Conservation (phyloP, 176 grass and related monocot species). For the Coix lacrymajobi region DNA sequence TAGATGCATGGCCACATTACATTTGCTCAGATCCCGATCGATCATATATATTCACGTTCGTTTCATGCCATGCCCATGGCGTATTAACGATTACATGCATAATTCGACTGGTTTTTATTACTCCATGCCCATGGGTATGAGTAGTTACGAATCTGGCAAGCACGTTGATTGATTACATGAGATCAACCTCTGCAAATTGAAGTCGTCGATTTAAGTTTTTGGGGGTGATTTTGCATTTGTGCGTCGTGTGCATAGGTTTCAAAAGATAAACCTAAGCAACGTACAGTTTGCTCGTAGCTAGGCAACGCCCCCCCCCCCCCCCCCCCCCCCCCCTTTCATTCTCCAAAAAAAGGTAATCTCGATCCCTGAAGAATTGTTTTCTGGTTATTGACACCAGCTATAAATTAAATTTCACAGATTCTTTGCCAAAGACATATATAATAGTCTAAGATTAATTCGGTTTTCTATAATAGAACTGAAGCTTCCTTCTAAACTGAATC, state of each 20-base stretch:
- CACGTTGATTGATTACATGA: neutral
- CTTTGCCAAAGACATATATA: neutral
- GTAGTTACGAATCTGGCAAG: neutral
- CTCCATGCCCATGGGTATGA: too few relatives aligned
- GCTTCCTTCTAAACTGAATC: neutral
- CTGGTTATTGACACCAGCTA: neutral
- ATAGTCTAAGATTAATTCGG: neutral
- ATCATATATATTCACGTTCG: neutral
- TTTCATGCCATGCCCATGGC: neutral
- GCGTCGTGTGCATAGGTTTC: neutral
- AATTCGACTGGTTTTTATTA: neutral
- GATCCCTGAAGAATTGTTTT: neutral
- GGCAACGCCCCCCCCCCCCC: too few relatives aligned
- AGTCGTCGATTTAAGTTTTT: neutral
- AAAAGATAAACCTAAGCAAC: too few relatives aligned
- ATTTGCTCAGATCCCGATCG: neutral
- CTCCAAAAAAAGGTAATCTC: too few relatives aligned
- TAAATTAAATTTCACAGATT: neutral
- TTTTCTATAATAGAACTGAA: neutral
- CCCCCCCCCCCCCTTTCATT: too few relatives aligned
- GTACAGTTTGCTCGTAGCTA: too few relatives aligned
- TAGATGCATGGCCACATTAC: neutral
- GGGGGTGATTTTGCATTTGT: neutral
- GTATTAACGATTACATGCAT: neutral
- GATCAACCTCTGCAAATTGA: neutral